Evolutionary conservation across 306 rosid species (phyloP), one percentile per base, ranked within the genome.

Genomic region (Cicer chorassanicum): DNA sequence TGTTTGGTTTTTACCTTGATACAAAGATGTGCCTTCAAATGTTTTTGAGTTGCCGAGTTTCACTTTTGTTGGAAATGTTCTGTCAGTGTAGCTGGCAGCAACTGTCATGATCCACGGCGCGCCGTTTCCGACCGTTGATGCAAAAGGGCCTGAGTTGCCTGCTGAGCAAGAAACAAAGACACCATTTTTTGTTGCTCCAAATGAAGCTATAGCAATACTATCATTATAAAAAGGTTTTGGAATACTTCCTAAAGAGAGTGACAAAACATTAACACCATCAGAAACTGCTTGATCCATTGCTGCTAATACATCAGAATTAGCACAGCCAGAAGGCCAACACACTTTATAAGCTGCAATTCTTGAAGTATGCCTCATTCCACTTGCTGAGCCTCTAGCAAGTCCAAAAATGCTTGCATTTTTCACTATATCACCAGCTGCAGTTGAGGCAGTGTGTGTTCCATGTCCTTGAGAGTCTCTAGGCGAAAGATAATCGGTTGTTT

Each of bases 101-200:
- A 91, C 89, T 21, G 96, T 89, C 89, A 86, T 87, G 82, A 89
- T 84, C 96, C 93, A 91, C 15, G 96, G 96, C 0, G 96, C 90
- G 1, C 62, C 82, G 39, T 91, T 91, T 9, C 82, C 82, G 1
- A 87, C 89, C 0, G 88, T 74, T 12, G 90, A 85, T 46, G 60
- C 40, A 49, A 9, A 77, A 0, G 96, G 96, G 16, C 96, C 96
- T n/a, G 88, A 82, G 48, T 91, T 91, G 14, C 96, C 96, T 24
- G 93, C 96, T 5, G 96, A 87, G 75, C 92, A 88, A 65, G 93
- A 81, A 40, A 91, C 87, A 40, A 84, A 82, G 54, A 89, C 88
- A 14, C 96, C 92, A 0, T 63, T 85, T 72, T 49, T 73, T 14
- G 66, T 61, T 50, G 96, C 96, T 9, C 93, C 92, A 49, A 88